A percentile compares a stretch with the other conserved stretches of the same genome.
phyloP scores from a whole-genome alignment of 208 protist genomes.

The Leishmania mexicana region DNA sequence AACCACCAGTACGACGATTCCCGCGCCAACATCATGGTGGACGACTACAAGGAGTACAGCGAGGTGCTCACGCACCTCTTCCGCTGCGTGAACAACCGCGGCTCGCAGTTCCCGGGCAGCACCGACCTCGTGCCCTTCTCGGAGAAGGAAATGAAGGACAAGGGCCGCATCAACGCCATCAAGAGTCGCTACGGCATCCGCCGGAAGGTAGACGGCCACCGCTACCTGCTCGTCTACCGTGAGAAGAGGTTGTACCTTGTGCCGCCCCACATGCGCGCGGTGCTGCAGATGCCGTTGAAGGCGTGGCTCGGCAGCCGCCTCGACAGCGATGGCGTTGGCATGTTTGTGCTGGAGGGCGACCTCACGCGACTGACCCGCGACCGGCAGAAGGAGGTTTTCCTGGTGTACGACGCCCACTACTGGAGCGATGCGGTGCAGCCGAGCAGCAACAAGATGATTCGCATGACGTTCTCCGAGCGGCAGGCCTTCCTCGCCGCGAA shows the following conservation, averaged over 20 bases:
- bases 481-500: constrained; percentile 55
- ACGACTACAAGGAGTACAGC: constrained; percentile 71
- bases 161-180: constrained; percentile 56
- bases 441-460: constrained; percentile 50
- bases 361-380: constrained; percentile 54
- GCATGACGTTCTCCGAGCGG: constrained; percentile 67
- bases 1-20: constrained; percentile 69
- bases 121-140: constrained; percentile 68
- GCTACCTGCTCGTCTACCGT: constrained; percentile 53
- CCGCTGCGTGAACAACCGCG: constrained; percentile 53
- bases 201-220: constrained; percentile 57
- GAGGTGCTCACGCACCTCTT: constrained; percentile 66
- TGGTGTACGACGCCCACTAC: constrained; percentile 78
- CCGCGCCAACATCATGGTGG: constrained; percentile 61
- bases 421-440: constrained; percentile 60
- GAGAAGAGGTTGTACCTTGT: constrained; percentile 68
- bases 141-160: constrained; percentile 72
- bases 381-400: constrained; percentile 64
- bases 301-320: constrained; percentile 67
- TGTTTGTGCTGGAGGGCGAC: constrained; percentile 78
- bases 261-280: constrained; percentile 76
- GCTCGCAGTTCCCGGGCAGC: constrained; percentile 58
- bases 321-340: constrained; percentile 34
- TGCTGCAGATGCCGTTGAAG: constrained; percentile 57
- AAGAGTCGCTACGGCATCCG: constrained; percentile 74